phyloP scores from a whole-genome alignment of 441 rosid genomes.

The Syzygium malaccense region DNA sequence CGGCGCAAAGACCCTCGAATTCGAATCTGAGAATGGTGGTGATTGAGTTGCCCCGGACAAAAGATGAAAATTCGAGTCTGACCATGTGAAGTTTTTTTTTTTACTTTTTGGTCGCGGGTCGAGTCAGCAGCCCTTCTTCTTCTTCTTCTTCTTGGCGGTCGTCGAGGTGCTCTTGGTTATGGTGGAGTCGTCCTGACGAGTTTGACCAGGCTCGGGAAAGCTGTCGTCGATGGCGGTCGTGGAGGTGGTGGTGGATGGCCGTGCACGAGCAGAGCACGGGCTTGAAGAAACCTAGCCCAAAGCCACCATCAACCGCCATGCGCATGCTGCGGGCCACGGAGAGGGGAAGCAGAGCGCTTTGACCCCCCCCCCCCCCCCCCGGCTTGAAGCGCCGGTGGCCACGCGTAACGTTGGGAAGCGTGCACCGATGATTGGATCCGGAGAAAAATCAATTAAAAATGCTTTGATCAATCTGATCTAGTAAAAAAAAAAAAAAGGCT shows the following conservation, averaged over 20 bases:
- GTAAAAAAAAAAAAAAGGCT: not conserved
- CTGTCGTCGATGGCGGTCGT: not conserved
- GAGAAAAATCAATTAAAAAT: not conserved
- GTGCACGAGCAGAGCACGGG: not conserved
- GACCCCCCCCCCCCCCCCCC: too few relatives aligned
- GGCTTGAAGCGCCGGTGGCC: not conserved
- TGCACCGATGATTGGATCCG: not conserved
- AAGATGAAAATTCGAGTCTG: fast-evolving
- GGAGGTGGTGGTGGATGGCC: not conserved
- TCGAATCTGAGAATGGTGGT: not conserved
- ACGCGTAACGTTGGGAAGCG: not conserved
- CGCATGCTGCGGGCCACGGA: not conserved
- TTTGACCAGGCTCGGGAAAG: not conserved
- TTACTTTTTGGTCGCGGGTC: not conserved
- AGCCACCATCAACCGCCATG: not conserved
- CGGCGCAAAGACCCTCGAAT: not conserved
- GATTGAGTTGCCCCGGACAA: not conserved
- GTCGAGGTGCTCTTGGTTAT: not conserved
- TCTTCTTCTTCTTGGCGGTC: not conserved
- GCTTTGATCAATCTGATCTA: not conserved
- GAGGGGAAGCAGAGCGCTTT: not conserved
- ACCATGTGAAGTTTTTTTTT: not conserved
- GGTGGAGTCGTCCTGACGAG: not conserved
- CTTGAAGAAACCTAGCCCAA: not conserved
- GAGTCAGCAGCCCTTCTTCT: not conserved